These are phyloP conservation scores for Chenopodium suecicum DNA, from an alignment of 148 eudicot species.

Conservation along the genomic window DNA sequence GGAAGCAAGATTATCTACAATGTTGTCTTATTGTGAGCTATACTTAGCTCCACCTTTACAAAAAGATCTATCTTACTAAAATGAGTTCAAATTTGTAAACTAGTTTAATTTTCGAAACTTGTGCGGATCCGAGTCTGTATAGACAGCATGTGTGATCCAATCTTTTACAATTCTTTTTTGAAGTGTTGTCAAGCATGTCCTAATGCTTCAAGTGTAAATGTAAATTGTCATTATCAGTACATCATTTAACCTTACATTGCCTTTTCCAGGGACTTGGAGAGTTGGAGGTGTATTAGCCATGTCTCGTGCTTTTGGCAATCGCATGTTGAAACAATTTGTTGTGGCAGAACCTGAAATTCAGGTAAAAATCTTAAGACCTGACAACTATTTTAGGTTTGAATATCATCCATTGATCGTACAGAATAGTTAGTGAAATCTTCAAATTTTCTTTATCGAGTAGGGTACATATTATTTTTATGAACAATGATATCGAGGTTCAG, in stretches of 20 bases:
- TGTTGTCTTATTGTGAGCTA: not conserved
- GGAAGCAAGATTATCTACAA: not conserved
- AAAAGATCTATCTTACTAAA: not conserved
- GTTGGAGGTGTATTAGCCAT: conserved; percentile 98
- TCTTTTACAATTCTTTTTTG: not conserved
- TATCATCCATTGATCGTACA: not conserved
- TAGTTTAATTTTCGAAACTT: not conserved
- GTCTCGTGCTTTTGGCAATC: conserved; percentile 99
- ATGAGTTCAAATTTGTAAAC: not conserved
- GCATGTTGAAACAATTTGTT: conserved; percentile 95
- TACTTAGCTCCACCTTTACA: not conserved
- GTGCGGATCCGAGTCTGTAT: not conserved
- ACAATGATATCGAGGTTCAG: too few relatives aligned
- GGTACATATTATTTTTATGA: too few relatives aligned
- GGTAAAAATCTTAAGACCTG: conserved; percentile 32
- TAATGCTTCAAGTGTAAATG: not conserved
- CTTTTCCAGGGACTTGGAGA: conserved; percentile 93
- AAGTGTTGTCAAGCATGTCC: not conserved
- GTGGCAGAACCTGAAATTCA: conserved; percentile 99
- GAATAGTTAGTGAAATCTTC: not conserved
- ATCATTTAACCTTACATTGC: not conserved
- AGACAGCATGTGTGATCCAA: not conserved
- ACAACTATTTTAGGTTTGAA: not conserved
- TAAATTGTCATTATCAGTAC: not conserved
- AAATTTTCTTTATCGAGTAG: not conserved